Evolutionary conservation across 2,329 filamentous ascomycete species (phyloP), one percentile per base, ranked within the genome.

Genomic region (Colletotrichum magnum): DNA sequence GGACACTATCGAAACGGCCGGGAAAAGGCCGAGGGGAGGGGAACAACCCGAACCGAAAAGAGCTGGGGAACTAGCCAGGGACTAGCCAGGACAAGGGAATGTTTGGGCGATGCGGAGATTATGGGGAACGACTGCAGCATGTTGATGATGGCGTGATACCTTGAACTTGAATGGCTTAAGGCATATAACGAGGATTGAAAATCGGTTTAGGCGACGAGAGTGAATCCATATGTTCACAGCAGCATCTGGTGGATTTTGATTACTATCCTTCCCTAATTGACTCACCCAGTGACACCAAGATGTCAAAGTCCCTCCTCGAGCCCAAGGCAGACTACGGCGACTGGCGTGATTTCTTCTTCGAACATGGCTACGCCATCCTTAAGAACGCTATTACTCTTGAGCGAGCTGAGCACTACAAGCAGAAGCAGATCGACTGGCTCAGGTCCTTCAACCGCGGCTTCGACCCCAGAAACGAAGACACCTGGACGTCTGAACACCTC

Each of bases 341-440:
- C 72, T 84, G 81, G 82, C 78, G 82, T 9, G 82, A 83, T 63
- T 81, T 84, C 43, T 81, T 84, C 65, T 76, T 80, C 71, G 74
- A 76, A 47, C 74, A 83, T 63, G 83, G 82, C 39, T 84, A 75
- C 67, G 79, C 78, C 9, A 72, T 85, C n/a, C 75, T 85, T 69
- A 84, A 82, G 70, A 74, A 75, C 53, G 80, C 77, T 43, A 79
- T 85, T 64, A 73, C 74, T 28, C 71, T 72, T 2, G 81, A 83
- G 71, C 72, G 75, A 2, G 81, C 81, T 16, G 69, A 80, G 47
- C 79, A 81, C 63, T 84, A 84, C 72, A 73, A 74, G 58, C 71
- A 81, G 26, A 82, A 82, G 71, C 77, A 79, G 68, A 74, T 82
- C n/a, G 73, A 81, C 57, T 85, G 83, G 82, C 76, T 84, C 13